Evolutionary conservation across 441 rosid genomes (phyloP).

Genomic region (Sinapis alba): DNA sequence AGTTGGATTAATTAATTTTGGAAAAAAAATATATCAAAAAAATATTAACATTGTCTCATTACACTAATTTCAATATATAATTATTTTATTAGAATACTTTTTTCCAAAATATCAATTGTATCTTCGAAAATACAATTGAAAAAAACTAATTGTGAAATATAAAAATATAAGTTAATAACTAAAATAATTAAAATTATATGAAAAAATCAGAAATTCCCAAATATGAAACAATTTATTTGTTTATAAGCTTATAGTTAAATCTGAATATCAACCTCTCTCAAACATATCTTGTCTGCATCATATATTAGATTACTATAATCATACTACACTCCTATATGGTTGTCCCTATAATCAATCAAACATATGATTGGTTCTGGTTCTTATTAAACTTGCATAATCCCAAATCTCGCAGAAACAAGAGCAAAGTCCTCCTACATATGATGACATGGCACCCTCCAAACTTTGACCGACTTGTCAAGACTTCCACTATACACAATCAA

Average conservation of each 20-base stretch:
- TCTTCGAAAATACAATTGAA: too few species aligned
- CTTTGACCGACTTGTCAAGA: constrained; percentile 89
- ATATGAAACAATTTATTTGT: too few species aligned
- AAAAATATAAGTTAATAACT: too few species aligned
- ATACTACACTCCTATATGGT: neutral
- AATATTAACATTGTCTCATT: too few species aligned
- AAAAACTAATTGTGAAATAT: too few species aligned
- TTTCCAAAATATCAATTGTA: too few species aligned
- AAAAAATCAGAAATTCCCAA: too few species aligned
- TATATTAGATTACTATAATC: neutral
- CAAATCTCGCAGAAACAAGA: neutral
- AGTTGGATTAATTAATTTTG: too few species aligned
- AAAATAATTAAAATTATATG: too few species aligned
- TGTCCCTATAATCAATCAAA: neutral
- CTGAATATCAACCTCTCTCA: neutral
- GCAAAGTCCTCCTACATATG: constrained; percentile 4
- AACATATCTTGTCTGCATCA: neutral
- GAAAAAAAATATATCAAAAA: too few species aligned
- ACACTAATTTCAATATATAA: too few species aligned
- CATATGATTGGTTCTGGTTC: constrained; percentile 18
- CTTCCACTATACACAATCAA: constrained; percentile 90
- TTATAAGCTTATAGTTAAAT: neutral
- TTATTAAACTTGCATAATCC: constrained; percentile 9
- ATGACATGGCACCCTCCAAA: constrained; percentile 74
- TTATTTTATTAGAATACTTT: too few species aligned